phyloP scores from a whole-genome alignment of 495 filamentous ascomycete species.

The Podospora didyma region DNA sequence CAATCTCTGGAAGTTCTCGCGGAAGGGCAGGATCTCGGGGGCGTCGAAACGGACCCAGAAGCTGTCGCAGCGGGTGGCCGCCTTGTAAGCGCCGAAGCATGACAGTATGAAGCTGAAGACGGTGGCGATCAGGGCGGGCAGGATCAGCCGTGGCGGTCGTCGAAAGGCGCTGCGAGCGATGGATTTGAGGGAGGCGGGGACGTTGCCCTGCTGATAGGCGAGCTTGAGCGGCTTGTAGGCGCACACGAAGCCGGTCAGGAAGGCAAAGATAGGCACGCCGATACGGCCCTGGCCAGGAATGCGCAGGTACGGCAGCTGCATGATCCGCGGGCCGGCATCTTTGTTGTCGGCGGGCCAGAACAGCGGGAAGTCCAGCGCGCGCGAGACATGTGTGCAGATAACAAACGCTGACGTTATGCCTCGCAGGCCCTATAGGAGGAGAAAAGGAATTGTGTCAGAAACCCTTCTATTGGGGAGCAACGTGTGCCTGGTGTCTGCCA shows the following conservation, averaged over 20 bases:
- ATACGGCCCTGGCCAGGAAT: constrained; percentile 60
- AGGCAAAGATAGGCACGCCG: constrained; percentile 62
- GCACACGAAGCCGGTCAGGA: constrained; percentile 65
- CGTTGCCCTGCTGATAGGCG: constrained; percentile 49
- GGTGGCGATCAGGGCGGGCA: constrained; percentile 59
- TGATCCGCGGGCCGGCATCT: constrained; percentile 42
- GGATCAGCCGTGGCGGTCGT: constrained; percentile 56
- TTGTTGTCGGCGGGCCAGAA: constrained; percentile 51
- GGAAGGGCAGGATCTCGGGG: constrained; percentile 31
- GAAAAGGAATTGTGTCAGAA: background rate
- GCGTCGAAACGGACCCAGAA: constrained; percentile 57
- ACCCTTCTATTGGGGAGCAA: too few relatives aligned
- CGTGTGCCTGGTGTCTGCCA: too few relatives aligned
- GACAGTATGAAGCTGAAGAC: constrained; percentile 53
- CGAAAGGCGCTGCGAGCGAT: constrained; percentile 61
- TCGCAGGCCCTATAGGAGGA: constrained; percentile 50
- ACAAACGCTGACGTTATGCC: constrained; percentile 63
- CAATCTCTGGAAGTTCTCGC: constrained; percentile 31
- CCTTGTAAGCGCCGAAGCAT: constrained; percentile 53
- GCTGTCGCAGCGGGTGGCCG: constrained; percentile 51
- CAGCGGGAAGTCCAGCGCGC: constrained; percentile 54
- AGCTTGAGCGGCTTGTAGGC: constrained; percentile 60
- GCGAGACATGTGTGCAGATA: constrained; percentile 58
- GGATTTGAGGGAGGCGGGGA: constrained; percentile 46
- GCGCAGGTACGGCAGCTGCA: constrained; percentile 60